Percentiles rank a stretch among this genome's conserved stretches.
Evolutionary conservation across 2,329 filamentous ascomycete genomes (phyloP).

Genomic region (Pyricularia grisea): DNA sequence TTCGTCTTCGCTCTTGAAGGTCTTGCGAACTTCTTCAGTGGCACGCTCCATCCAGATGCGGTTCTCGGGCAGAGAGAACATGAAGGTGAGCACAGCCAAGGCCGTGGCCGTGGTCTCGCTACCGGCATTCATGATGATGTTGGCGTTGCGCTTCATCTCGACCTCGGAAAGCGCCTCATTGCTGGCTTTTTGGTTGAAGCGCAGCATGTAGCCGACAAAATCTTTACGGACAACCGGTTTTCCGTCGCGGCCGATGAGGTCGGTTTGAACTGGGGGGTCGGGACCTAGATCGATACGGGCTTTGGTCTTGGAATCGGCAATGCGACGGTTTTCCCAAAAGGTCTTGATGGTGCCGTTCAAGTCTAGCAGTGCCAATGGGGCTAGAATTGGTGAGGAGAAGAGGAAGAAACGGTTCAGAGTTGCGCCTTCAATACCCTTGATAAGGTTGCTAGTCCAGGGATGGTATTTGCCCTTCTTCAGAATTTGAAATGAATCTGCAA

Average conservation of each 20-base stretch:
- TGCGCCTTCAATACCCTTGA: conserved; percentile 6
- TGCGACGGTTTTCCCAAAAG: background rate
- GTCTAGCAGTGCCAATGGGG: background rate
- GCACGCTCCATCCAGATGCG: conserved; percentile 6
- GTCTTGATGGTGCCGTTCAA: background rate
- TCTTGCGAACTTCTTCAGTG: background rate
- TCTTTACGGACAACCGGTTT: conserved; percentile 3
- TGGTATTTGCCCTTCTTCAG: conserved; percentile 9
- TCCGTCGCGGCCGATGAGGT: background rate
- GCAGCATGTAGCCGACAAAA: conserved; percentile 1
- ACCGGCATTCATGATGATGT: conserved; percentile 12
- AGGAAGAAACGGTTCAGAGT: background rate
- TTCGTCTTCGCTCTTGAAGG: background rate
- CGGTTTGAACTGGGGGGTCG: background rate
- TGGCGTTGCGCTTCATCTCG: conserved; percentile 16
- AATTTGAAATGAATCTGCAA: conserved; percentile 11
- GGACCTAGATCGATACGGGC: background rate
- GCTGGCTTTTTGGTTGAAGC: background rate
- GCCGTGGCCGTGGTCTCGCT: conserved; percentile 17
- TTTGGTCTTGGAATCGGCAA: background rate
- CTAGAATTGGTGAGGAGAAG: background rate
- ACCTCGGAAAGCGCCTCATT: conserved; percentile 5
- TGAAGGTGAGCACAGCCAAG: conserved; percentile 10
- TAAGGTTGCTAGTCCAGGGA: conserved; percentile 13
- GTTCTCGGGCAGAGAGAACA: conserved; percentile 12